Base-by-base conservation (phyloP, 495 filamentous ascomycete genomes). In the Terfezia claveryi region DNA sequence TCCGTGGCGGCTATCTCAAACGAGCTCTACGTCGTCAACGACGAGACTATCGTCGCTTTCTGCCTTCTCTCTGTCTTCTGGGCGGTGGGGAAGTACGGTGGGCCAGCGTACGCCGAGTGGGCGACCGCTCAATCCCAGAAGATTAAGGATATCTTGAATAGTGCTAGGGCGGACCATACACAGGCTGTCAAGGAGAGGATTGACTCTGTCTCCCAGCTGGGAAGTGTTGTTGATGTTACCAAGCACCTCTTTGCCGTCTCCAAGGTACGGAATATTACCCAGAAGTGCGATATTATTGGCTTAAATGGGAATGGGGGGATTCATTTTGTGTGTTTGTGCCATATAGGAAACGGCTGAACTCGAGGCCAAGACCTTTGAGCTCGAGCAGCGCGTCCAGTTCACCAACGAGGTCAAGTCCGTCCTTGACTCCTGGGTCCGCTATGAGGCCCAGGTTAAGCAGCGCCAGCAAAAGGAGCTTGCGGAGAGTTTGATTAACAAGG, bases 1-100 rank as follows among this genome's bases (percentile, higher is more conserved):
- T 87, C 85, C 61, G 76, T 94, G 64, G 91, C 87, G 66, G 92
- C 91, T 65, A 87, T 99, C 73, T 89, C 83, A 81, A 99, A 94
- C 72, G 92, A 99, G 75, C 82, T 96, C 74, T 99, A 95, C 70
- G 85, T 99, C 68, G 75, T 99, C 70, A 99, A 96, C 73, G 89
- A 96, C 75, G 92, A 99, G 75, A 77, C 87, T 56, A 80, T 99
- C 64, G 83, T 92, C 62, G 82, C 83, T 54, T 75, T 99, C 72
- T 85, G 80, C 68, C 73, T 95, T 57, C 73, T 96, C 64, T 86
- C 79, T 64, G 81, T 95, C 58, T 95, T 92, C 80, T 82, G 72
- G 63, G 86, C 79, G 53, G 75, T 94, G 61, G 85, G 78, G 68
- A 87, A 92, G 71, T 96, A 84, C 69, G 87, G 80, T 64, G 91